Evolutionary conservation across 768 basidiomycete genomes (phyloP).

Genomic region (Leccinum subtestaceum): DNA sequence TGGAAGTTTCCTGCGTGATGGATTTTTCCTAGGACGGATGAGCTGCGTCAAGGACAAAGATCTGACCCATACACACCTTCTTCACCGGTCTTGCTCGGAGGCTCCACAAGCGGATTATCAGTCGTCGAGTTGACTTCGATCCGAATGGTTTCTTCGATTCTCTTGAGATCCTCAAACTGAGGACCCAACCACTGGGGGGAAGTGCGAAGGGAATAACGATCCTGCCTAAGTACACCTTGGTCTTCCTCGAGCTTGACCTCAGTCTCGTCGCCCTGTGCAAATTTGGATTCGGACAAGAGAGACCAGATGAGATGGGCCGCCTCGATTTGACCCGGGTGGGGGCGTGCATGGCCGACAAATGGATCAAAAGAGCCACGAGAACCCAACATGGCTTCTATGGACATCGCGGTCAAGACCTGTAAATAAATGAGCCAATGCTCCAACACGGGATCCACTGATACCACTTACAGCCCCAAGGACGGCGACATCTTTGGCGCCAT

Average conservation of each 20-base stretch:
- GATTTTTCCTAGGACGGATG: conserved; percentile 40
- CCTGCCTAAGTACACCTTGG: conserved; percentile 71
- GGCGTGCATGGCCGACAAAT: conserved; percentile 74
- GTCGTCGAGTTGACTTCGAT: conserved; percentile 86
- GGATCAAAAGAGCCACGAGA: conserved; percentile 69
- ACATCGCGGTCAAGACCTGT: conserved; percentile 78
- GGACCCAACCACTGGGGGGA: conserved; percentile 86
- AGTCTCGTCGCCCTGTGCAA: conserved; percentile 67
- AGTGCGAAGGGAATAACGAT: conserved; percentile 65
- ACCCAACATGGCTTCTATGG: conserved; percentile 78
- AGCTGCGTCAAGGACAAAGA: neutral
- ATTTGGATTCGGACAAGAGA: conserved; percentile 63
- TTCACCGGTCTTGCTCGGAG: conserved; percentile 55
- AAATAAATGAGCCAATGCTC: neutral
- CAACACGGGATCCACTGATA: neutral
- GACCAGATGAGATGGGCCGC: conserved; percentile 65
- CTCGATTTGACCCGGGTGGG: conserved; percentile 86
- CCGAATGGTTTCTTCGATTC: conserved; percentile 60
- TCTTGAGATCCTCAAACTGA: conserved; percentile 75
- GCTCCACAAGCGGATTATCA: conserved; percentile 85
- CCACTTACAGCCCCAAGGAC: conserved; percentile 45
- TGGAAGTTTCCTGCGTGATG: conserved; percentile 92
- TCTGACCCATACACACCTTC: conserved; percentile 15
- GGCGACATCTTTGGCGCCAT: conserved; percentile 66
- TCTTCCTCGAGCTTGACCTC: conserved; percentile 75